Percentiles rank a stretch among this genome's conserved stretches.
Evolutionary conservation across 192 early-diverging fungal species (phyloP).

Genomic region (Mortierella claussenii): DNA sequence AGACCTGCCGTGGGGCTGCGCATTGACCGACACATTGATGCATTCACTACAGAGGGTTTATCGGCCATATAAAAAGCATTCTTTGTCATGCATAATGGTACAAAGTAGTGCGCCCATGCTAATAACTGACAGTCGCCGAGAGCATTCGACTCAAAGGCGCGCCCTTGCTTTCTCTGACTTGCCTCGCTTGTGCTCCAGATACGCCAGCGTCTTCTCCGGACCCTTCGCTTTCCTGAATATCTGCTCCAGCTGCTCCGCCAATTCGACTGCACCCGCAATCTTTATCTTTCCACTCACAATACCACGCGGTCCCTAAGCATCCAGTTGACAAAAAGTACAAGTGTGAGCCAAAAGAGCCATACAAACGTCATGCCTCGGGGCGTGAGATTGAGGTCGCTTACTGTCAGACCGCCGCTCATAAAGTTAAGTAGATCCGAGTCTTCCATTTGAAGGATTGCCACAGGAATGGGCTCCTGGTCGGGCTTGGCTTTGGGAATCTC

Average conservation of each 20-base stretch:
- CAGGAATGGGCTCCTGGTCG: conserved; percentile 43
- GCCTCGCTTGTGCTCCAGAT: conserved; percentile 37
- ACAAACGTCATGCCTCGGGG: not conserved
- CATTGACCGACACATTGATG: no score
- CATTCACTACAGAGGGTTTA: no score
- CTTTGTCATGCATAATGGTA: no score
- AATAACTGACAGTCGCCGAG: not conserved
- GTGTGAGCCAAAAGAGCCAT: not conserved
- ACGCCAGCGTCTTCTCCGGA: conserved; percentile 42
- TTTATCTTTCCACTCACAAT: conserved; percentile 50
- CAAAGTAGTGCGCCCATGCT: no score
- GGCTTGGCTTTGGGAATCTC: conserved; percentile 42
- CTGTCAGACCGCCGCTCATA: conserved; percentile 47
- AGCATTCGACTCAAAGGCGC: conserved; percentile 4
- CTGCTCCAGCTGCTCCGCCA: conserved; percentile 42
- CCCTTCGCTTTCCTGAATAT: conserved; percentile 45
- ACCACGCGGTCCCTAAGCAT: conserved; percentile 37
- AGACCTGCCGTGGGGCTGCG: no score
- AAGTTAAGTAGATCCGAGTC: conserved; percentile 49
- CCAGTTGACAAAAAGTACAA: not conserved
- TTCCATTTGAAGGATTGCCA: conserved; percentile 44
- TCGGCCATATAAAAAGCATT: no score
- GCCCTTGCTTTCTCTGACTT: conserved; percentile 32
- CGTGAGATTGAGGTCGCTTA: conserved; percentile 1
- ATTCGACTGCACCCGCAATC: conserved; percentile 49